phyloP scores from a whole-genome alignment of 371 early-diverging fungal species.

The Mucor velutinosus region DNA sequence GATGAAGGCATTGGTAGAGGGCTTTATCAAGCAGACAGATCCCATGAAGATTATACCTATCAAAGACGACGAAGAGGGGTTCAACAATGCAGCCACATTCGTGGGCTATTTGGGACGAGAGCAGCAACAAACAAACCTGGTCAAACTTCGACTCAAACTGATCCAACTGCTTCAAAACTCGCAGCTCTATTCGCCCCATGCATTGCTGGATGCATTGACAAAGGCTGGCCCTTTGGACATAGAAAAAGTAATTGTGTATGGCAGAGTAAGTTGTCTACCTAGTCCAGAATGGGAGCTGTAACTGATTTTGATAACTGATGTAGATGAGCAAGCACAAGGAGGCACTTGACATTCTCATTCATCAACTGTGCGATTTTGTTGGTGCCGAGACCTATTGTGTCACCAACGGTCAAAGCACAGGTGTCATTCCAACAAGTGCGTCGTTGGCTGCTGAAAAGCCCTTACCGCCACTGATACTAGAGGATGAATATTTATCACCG shows the following conservation, averaged over 20 bases:
- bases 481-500: slow-evolving; percentile 12
- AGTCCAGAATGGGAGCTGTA: not conserved
- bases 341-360: slow-evolving; percentile 55
- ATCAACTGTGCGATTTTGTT: slow-evolving; percentile 59
- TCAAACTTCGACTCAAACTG: slow-evolving; percentile 35
- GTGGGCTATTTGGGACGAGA: slow-evolving; percentile 32
- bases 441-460: slow-evolving; percentile 22
- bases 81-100: slow-evolving; percentile 28
- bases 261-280: slow-evolving; percentile 38
- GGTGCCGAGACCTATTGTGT: slow-evolving; percentile 72
- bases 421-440: slow-evolving; percentile 27
- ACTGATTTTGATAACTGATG: not conserved
- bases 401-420: slow-evolving; percentile 53
- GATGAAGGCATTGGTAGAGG: slow-evolving; percentile 26
- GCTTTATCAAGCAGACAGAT: slow-evolving; percentile 19
- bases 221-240: slow-evolving; percentile 43
- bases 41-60: slow-evolving; percentile 1
- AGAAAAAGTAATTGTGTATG: slow-evolving; percentile 55
- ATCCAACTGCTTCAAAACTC: slow-evolving; percentile 43
- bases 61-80: slow-evolving; percentile 1
- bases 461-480: not conserved
- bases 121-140: slow-evolving; percentile 17
- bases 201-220: slow-evolving; percentile 23
- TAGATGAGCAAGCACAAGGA: slow-evolving; percentile 58
- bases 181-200: slow-evolving; percentile 31